Percentiles rank a stretch among this genome's conserved stretches.
phyloP scores from a whole-genome alignment of 257 asterid genomes.

The Henckelia pumila region DNA sequence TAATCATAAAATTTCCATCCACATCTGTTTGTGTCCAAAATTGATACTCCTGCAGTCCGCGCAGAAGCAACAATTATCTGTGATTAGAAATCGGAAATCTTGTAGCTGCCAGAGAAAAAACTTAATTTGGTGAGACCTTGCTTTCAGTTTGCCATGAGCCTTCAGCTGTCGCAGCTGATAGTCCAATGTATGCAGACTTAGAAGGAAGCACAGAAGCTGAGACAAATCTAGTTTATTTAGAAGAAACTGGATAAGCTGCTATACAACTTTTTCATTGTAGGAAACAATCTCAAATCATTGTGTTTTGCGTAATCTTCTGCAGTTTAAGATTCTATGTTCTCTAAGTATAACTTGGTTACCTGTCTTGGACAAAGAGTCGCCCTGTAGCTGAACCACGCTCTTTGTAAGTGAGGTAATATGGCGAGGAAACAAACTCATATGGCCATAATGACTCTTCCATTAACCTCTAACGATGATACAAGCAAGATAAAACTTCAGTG shows the following conservation, averaged over 20 bases:
- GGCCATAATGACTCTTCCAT: conserved; percentile 40
- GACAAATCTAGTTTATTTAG: conserved; percentile 33
- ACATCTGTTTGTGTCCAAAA: conserved; percentile 48
- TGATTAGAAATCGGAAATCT: neutral
- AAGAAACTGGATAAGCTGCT: conserved; percentile 11
- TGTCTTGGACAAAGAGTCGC: conserved; percentile 42
- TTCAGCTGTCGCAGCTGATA: conserved; percentile 44
- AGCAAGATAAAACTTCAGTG: neutral
- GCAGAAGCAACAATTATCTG: neutral
- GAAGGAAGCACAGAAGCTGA: conserved; percentile 41
- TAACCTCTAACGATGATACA: conserved; percentile 33
- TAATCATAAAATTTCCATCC: conserved; percentile 42
- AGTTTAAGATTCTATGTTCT: neutral
- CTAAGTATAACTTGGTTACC: conserved; percentile 21
- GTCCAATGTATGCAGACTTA: conserved; percentile 42
- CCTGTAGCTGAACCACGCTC: conserved; percentile 58
- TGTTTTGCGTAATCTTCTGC: neutral
- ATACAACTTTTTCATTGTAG: neutral
- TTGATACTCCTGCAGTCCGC: conserved; percentile 38
- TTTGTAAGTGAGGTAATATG: conserved; percentile 39
- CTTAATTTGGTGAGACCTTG: conserved; percentile 34
- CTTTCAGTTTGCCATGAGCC: conserved; percentile 65
- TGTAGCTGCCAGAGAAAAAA: conserved; percentile 1
- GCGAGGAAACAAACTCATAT: conserved; percentile 43
- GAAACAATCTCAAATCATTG: neutral